Conservation (phyloP, 2,329 filamentous ascomycete species). For the Fusarium floridanum region DNA sequence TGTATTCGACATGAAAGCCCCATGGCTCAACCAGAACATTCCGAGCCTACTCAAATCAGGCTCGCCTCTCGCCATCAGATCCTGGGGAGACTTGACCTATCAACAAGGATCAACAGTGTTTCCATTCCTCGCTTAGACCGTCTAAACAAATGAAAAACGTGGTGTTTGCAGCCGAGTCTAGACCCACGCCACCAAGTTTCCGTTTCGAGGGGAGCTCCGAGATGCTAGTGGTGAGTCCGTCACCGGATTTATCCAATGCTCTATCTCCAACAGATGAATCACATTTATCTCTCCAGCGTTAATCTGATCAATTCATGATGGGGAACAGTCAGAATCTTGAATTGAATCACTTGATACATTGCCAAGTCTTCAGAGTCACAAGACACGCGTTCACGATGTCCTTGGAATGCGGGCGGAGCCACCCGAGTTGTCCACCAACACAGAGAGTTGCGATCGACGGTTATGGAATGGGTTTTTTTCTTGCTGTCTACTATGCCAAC, state of each 20-base stretch:
- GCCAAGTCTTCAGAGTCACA: background rate
- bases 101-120: background rate
- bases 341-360: background rate
- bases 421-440: background rate
- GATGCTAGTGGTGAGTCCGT: background rate
- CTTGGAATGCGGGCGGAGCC: conserved; percentile 1
- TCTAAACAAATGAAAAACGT: background rate
- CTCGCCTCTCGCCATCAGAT: background rate
- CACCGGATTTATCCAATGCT: background rate
- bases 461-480: background rate
- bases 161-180: background rate
- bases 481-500: background rate
- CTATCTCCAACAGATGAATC: background rate
- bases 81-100: background rate
- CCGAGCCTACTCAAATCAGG: background rate
- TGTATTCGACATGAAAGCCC: background rate
- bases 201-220: background rate
- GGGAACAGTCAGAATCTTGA: background rate
- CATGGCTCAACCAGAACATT: background rate
- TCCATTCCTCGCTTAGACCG: conserved; percentile 1
- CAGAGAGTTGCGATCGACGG: background rate
- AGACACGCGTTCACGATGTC: background rate
- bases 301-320: background rate
- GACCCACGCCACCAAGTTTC: background rate
- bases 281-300: background rate